Percentiles rank a stretch among this genome's conserved stretches.
Conservation (phyloP, 129 eudicot genomes). For the Helianthus annuus region HanXRQr2.0-SUNRISE NC_035444.2:152713381-152713880, state of each 20-base stretch:
- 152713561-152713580: slow-evolving; percentile 22
- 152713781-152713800: slow-evolving; percentile 2
- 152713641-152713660: background rate
- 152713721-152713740: background rate
- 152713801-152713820: slow-evolving; percentile 9
- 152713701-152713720: slow-evolving; percentile 29
- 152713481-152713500: background rate
- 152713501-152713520: slow-evolving; percentile 13
- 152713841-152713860: background rate
- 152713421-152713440: background rate
- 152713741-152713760: background rate
- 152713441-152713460: background rate
- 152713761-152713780: background rate
- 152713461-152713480: background rate
- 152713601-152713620: slow-evolving; percentile 32
- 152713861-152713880: background rate
- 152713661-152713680: background rate
- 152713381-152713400: background rate
- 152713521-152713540: slow-evolving; percentile 30
- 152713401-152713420: background rate
- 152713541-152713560: slow-evolving; percentile 15
- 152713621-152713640: slow-evolving; percentile 2
- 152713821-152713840: background rate
- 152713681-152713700: slow-evolving; percentile 23
- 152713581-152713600: slow-evolving; percentile 24